Conservation (phyloP, 306 rosid species). For the Dalbergia oliveri region DNA sequence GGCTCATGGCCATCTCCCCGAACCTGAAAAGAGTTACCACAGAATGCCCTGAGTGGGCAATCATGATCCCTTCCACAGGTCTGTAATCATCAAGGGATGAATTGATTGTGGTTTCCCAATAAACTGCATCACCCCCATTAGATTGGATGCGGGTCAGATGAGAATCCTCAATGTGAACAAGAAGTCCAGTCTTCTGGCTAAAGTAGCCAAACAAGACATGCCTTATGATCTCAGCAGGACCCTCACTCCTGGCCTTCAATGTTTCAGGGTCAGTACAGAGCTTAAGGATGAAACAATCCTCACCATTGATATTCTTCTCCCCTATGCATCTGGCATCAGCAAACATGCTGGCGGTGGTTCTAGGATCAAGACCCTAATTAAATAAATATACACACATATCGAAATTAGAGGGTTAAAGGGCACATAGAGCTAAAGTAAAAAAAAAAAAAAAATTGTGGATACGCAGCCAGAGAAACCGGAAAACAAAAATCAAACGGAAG, state of each 20-base stretch:
- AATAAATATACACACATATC: conserved; percentile 22
- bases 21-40: conserved; percentile 94
- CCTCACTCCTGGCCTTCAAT: conserved; percentile 93
- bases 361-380: conserved; percentile 92
- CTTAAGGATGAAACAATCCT: conserved; percentile 98
- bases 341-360: conserved; percentile 94
- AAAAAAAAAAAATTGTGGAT: not conserved
- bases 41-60: conserved; percentile 96
- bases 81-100: conserved; percentile 93
- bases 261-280: conserved; percentile 90
- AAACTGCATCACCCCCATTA: conserved; percentile 87
- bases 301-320: conserved; percentile 89
- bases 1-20: conserved; percentile 99
- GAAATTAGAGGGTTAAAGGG: not conserved
- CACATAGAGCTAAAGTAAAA: not conserved
- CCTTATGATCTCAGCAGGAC: conserved; percentile 96
- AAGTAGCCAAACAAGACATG: conserved; percentile 97
- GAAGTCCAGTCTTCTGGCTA: conserved; percentile 96
- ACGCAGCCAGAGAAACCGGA: not conserved
- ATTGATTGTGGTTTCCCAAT: conserved; percentile 98
- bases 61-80: conserved; percentile 98
- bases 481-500: conserved; percentile 71
- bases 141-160: conserved; percentile 96
- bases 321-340: conserved; percentile 91
- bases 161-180: conserved; percentile 97